Evolutionary conservation across 2,329 filamentous ascomycete genomes (phyloP), one percentile per base, ranked within the genome.

Genomic region (Phaeosphaeria sp.): DNA sequence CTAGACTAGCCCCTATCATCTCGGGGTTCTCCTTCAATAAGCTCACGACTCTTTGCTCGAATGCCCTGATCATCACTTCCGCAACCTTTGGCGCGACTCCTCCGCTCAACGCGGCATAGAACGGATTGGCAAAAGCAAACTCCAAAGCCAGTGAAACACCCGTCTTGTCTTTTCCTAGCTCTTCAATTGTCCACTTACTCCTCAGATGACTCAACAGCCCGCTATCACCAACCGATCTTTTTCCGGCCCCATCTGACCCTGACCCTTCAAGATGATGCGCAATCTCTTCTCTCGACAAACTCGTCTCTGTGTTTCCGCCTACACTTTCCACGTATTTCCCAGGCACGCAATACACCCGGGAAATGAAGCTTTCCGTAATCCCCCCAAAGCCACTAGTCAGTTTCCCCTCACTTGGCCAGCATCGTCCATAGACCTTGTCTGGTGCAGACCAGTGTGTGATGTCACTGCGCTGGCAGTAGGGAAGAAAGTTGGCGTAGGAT

Each of bases 51-150:
- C 91, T 84, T 77, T 87, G 86, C 80, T 97, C 93, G 81, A 99
- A 99, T 0, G 95, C 94, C 76, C 91, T 89, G 64, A 98, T 90
- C 93, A 99, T 97, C 63, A 90, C 83, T 3, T 87, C 88, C 1
- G 92, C 94, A 62, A 97, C 88, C 78, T 91, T 92, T 30, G 92
- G 90, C 64, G 92, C 92, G 22, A 95, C 89, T 33, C 91, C 89
- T 39, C 88, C 85, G 74, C 93, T 95, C 72, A 97, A 82, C 20
- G 90, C 87, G 43, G 88, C 89, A 79, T 97, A 96, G 55, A 97
- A 76, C n/a, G 93, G 92, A 78, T 93, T 98, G 67, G 87, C 84
- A 75, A 99, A 97, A 76, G 89, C 87, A 75, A 93, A 97, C 62
- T 89, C 85, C 66, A 99, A 89, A 55, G 84, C 82, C 66, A 99